Evolutionary conservation across 768 basidiomycete genomes (phyloP), one percentile per base, ranked within the genome.

Genomic region (Gautieria morchelliformis): DNA sequence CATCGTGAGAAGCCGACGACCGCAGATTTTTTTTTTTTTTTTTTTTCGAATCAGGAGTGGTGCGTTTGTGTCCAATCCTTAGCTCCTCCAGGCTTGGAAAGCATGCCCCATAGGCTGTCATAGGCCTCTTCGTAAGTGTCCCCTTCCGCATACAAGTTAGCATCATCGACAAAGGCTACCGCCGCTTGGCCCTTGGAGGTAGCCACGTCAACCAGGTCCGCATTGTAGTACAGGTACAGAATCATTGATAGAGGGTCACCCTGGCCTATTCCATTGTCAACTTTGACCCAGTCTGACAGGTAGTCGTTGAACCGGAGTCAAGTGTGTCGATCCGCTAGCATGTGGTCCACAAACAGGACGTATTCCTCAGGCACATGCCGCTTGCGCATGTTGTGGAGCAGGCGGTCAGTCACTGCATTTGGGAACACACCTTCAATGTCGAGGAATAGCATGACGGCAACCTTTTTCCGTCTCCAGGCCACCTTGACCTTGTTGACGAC

Each of bases 401-500:
- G 60, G 6, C 41, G 35, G 1, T 61, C n/a, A n/a, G n/a, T n/a
- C n/a, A n/a, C n/a, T n/a, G n/a, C n/a, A n/a, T n/a, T n/a, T n/a
- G n/a, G n/a, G n/a, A n/a, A n/a, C n/a, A n/a, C n/a, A n/a, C n/a
- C n/a, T n/a, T n/a, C n/a, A n/a, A n/a, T n/a, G n/a, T n/a, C n/a
- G n/a, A n/a, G n/a, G n/a, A n/a, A n/a, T n/a, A n/a, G n/a, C n/a
- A n/a, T n/a, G n/a, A n/a, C 52, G 3, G 62, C 69, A 0, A 68
- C 67, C 39, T 65, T 51, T 0, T 57, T 50, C 20, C 52, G 42
- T 4, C 61, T 48, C 68, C 65, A 78, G 0, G 71, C 69, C 1
- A 67, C 63, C 44, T 75, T 71, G 30, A 78, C 65, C 14, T 60
- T 65, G 4, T 70, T 54, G 5, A 70, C 65, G 0, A 77, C 60